These are phyloP conservation scores for Polyporus arcularius DNA, from an alignment of 768 basidiomycete genomes.

Conservation along the genomic window DNA sequence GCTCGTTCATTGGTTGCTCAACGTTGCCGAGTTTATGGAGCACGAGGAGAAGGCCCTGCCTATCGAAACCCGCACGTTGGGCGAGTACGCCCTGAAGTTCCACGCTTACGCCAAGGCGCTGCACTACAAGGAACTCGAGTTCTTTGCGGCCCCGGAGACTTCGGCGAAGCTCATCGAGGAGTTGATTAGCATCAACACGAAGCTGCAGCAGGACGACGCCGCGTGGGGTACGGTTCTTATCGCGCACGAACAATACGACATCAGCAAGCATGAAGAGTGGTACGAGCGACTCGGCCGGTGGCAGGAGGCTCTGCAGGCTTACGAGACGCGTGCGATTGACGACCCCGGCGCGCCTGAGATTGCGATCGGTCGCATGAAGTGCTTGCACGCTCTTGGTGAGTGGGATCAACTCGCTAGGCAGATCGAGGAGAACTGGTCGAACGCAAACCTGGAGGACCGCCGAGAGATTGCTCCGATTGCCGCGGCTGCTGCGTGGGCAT, in stretches of 20 bases:
- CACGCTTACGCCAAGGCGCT: conserved; percentile 96
- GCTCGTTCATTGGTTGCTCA: conserved; percentile 86
- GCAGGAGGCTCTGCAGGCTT: conserved; percentile 89
- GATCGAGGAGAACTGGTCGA: conserved; percentile 87
- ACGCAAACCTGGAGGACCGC: conserved; percentile 79
- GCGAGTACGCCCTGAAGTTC: conserved; percentile 90
- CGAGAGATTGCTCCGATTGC: conserved; percentile 95
- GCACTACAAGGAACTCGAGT: conserved; percentile 98
- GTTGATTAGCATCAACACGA: conserved; percentile 94
- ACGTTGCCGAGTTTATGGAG: conserved; percentile 98
- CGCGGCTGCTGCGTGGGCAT: conserved; percentile 94
- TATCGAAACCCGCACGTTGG: conserved; percentile 90
- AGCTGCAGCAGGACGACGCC: conserved; percentile 94
- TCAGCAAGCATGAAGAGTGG: conserved; percentile 96
- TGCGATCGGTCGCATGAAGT: conserved; percentile 91
- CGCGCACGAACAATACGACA: conserved; percentile 87
- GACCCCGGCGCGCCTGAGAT: conserved; percentile 78
- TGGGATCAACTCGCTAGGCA: conserved; percentile 90
- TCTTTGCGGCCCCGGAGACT: conserved; percentile 74
- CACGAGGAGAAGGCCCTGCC: conserved; percentile 96
- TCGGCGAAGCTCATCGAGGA: conserved; percentile 91
- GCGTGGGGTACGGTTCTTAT: conserved; percentile 95
- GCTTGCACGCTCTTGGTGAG: conserved; percentile 94
- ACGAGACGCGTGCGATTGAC: conserved; percentile 72
- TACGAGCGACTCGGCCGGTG: conserved; percentile 96